A percentile compares a stretch with the other conserved stretches of the same genome.
These are phyloP conservation scores for Kodamaea alishanica DNA, from an alignment of 1,139 yeast genomes.

Conservation along the genomic window DNA sequence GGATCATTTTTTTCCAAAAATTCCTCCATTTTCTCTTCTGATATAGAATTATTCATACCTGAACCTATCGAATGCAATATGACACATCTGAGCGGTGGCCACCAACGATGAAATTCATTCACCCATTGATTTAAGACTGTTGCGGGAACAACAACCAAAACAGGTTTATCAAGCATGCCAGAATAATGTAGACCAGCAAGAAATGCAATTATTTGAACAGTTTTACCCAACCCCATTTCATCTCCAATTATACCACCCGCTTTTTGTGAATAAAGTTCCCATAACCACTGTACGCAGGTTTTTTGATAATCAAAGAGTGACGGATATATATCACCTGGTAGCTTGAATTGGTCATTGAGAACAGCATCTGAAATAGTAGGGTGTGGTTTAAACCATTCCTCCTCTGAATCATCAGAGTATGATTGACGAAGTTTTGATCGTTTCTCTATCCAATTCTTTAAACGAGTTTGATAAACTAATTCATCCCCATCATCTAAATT, in stretches of 20 bases:
- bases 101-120: conserved; percentile 92
- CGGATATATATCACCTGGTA: conserved; percentile 91
- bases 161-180: conserved; percentile 69
- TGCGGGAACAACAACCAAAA: conserved; percentile 89
- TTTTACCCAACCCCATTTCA: conserved; percentile 97
- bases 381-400: conserved; percentile 72
- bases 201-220: conserved; percentile 87
- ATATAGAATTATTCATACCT: conserved; percentile 60
- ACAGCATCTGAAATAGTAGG: conserved; percentile 74
- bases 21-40: conserved; percentile 49
- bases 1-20: conserved; percentile 47
- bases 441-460: conserved; percentile 54
- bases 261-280: conserved; percentile 81
- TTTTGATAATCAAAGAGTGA: conserved; percentile 88
- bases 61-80: conserved; percentile 90
- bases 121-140: conserved; percentile 97
- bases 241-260: conserved; percentile 96
- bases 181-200: conserved; percentile 88
- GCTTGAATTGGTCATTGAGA: conserved; percentile 60
- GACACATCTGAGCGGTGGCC: conserved; percentile 90
- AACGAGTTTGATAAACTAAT: conserved; percentile 51
- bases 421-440: conserved; percentile 33
- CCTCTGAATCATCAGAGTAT: conserved; percentile 13
- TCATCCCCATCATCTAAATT: conserved; percentile 83
- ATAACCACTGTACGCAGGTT: conserved; percentile 79